These are phyloP conservation scores for Ilex aquifolium DNA, from an alignment of 257 asterid genomes.

Conservation along the genomic window DNA sequence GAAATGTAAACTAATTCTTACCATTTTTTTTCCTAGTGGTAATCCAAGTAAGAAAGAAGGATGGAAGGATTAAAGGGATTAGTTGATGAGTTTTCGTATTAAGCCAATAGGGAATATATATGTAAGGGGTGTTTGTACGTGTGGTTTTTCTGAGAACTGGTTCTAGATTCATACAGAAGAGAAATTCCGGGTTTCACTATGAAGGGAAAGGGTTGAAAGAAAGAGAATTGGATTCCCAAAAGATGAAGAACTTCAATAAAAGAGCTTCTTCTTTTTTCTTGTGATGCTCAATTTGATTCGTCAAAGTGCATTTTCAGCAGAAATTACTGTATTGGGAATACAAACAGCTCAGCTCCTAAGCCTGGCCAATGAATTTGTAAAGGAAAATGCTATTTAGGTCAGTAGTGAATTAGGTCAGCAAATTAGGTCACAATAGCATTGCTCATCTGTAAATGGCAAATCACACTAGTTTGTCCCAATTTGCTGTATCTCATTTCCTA, in stretches of 20 bases:
- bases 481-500: too few species aligned
- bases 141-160: neutral
- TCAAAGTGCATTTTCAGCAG: too few species aligned
- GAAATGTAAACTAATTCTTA: neutral
- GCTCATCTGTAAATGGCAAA: too few species aligned
- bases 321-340: too few species aligned
- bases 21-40: neutral
- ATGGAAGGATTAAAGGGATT: neutral
- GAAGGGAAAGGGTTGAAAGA: conserved; percentile 29
- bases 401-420: too few species aligned
- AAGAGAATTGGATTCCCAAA: conserved; percentile 52
- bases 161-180: conserved; percentile 5
- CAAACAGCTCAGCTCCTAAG: too few species aligned
- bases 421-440: too few species aligned
- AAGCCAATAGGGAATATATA: neutral
- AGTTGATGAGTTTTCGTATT: neutral
- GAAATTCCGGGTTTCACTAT: conserved; percentile 45
- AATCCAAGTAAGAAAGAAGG: neutral
- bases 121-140: conserved; percentile 1
- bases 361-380: too few species aligned
- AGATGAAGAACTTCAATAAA: conserved; percentile 5
- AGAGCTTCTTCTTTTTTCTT: conserved; percentile 8
- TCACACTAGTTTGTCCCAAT: too few species aligned
- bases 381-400: too few species aligned
- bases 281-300: too few species aligned